Evolutionary conservation across 106 monocot species (phyloP).

Genomic region (Cymbidium sinense): DNA sequence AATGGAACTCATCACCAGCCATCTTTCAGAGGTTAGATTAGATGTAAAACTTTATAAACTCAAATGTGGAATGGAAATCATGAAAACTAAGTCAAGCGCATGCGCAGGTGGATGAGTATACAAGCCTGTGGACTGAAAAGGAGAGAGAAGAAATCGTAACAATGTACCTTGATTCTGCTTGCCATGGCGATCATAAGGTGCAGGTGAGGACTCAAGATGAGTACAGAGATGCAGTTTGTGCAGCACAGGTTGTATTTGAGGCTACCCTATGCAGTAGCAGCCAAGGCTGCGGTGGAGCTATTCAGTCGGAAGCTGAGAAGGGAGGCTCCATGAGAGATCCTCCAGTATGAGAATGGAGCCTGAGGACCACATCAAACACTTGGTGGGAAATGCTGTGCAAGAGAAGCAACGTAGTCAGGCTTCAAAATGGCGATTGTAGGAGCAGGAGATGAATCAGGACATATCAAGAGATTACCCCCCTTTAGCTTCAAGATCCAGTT

Average conservation of each 20-base stretch:
- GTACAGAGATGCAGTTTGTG: conserved; percentile 41
- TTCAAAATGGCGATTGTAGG: too few species aligned
- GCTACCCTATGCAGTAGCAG: conserved; percentile 65
- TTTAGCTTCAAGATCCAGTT: too few species aligned
- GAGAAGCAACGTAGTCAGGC: too few species aligned
- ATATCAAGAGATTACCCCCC: too few species aligned
- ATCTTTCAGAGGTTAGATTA: neutral
- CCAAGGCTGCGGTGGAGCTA: conserved; percentile 59
- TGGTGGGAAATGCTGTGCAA: too few species aligned
- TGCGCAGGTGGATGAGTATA: conserved; percentile 6
- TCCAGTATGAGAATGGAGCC: too few species aligned
- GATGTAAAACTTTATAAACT: neutral
- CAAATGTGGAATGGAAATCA: neutral
- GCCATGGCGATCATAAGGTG: neutral
- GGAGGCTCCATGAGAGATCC: neutral
- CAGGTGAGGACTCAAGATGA: neutral
- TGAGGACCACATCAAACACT: too few species aligned
- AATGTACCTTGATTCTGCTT: neutral
- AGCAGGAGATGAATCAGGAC: too few species aligned
- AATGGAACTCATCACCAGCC: conserved; percentile 13
- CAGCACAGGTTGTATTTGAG: conserved; percentile 66
- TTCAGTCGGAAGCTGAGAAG: conserved; percentile 15
- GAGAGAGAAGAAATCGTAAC: neutral
- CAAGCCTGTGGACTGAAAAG: neutral
- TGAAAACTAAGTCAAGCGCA: neutral